phyloP scores from a whole-genome alignment of 768 basidiomycete species.

The Bullera alba region DNA sequence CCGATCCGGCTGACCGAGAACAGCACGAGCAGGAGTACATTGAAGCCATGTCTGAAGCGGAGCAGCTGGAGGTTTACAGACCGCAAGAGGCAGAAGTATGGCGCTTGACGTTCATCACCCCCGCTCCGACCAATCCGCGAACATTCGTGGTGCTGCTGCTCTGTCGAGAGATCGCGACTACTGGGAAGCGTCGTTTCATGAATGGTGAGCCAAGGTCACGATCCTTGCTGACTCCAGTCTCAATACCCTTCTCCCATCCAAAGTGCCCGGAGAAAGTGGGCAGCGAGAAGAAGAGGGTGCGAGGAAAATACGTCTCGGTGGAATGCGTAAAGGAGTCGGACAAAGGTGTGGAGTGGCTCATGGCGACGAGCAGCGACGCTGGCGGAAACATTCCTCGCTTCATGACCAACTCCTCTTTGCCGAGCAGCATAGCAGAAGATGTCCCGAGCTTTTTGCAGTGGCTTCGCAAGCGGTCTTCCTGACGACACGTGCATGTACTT shows the following conservation, averaged over 20 bases:
- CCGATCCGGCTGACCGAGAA: not conserved
- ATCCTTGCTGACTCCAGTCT: constrained; percentile 21
- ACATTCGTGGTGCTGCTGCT: constrained; percentile 37
- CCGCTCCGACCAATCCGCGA: constrained; percentile 31
- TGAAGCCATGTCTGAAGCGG: constrained; percentile 28
- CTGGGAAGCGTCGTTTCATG: constrained; percentile 28
- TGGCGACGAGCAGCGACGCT: constrained; percentile 42
- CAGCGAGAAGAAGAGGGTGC: constrained; percentile 24
- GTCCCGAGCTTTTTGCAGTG: constrained; percentile 44
- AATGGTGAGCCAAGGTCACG: constrained; percentile 22
- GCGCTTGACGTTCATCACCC: constrained; percentile 34
- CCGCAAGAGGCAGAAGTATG: constrained; percentile 42
- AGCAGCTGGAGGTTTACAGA: constrained; percentile 30
- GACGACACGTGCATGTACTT: not conserved
- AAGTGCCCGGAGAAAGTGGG: constrained; percentile 29
- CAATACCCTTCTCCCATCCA: constrained; percentile 41
- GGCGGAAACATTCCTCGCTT: constrained; percentile 42
- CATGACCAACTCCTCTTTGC: constrained; percentile 38
- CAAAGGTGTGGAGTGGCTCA: constrained; percentile 41
- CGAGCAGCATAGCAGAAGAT: constrained; percentile 41
- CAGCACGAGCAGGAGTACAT: constrained; percentile 44
- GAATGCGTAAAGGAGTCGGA: constrained; percentile 36
- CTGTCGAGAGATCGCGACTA: constrained; percentile 18
- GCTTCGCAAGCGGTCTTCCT: constrained; percentile 18
- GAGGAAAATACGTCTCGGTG: constrained; percentile 42